phyloP scores from a whole-genome alignment of 306 rosid genomes.

The Sechiopsis laciniata region DNA sequence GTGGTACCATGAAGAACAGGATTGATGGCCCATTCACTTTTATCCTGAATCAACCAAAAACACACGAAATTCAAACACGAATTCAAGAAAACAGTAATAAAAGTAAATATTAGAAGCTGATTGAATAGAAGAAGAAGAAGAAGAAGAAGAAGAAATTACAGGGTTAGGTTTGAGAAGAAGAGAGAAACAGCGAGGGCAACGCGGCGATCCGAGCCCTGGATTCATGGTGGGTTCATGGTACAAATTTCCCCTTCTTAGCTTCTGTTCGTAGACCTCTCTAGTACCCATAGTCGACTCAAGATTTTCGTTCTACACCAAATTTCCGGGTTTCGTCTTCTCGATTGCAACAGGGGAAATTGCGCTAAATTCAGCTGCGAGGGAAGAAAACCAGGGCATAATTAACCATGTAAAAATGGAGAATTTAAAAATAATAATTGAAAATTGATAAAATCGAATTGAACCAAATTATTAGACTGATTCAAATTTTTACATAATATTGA shows the following conservation, averaged over 20 bases:
- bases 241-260: slow-evolving; percentile 61
- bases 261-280: slow-evolving; percentile 80
- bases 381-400: no score
- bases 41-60: slow-evolving; percentile 37
- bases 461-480: no score
- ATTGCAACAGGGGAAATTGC: neutral
- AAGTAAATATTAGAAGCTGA: neutral
- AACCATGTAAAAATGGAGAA: no score
- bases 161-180: slow-evolving; percentile 51
- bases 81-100: neutral
- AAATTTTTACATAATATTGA: no score
- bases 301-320: neutral
- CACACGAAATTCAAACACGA: neutral
- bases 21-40: slow-evolving; percentile 73
- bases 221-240: slow-evolving; percentile 80
- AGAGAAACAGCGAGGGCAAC: slow-evolving; percentile 93
- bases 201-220: slow-evolving; percentile 79
- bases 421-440: no score
- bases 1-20: slow-evolving; percentile 69
- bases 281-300: slow-evolving; percentile 50
- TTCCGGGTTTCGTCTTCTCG: neutral
- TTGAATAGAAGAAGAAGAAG: neutral
- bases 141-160: slow-evolving; percentile 23
- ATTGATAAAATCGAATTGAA: no score
- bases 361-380: no score